phyloP scores from a whole-genome alignment of 2,329 filamentous ascomycete species.

The Westerdykella ornata region DNA sequence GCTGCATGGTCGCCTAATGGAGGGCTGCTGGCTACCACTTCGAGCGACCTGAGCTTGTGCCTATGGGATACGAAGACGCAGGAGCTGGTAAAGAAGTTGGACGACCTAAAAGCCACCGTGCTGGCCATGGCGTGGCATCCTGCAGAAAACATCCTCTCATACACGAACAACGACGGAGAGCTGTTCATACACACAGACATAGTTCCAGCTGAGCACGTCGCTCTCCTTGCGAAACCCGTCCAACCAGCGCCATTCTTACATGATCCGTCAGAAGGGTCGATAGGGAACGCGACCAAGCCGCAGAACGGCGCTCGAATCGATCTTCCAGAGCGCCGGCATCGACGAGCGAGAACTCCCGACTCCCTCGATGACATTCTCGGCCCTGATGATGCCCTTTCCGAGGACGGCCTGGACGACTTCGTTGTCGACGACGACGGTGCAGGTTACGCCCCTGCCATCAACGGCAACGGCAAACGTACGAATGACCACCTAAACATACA shows the following conservation, averaged over 20 bases:
- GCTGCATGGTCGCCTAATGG: conserved; percentile 93
- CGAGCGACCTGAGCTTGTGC: conserved; percentile 56
- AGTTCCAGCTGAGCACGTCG: conserved; percentile 46
- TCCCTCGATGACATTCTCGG: conserved; percentile 78
- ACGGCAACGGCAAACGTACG: conserved; percentile 57
- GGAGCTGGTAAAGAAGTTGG: conserved; percentile 67
- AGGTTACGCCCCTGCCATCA: conserved; percentile 64
- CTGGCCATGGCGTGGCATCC: conserved; percentile 89
- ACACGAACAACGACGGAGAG: conserved; percentile 87
- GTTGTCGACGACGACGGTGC: conserved; percentile 93
- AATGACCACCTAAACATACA: conserved; percentile 44
- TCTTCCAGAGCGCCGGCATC: conserved; percentile 46
- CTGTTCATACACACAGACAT: conserved; percentile 79
- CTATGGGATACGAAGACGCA: conserved; percentile 91
- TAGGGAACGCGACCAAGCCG: conserved; percentile 55
- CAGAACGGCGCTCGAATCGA: conserved; percentile 52
- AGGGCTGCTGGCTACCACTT: conserved; percentile 65
- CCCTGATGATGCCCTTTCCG: conserved; percentile 45
- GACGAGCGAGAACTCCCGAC: conserved; percentile 57
- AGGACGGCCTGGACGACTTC: conserved; percentile 62
- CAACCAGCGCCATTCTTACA: conserved; percentile 84
- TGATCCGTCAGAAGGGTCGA: conserved; percentile 65
- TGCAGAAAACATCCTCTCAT: conserved; percentile 77
- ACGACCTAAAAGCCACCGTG: conserved; percentile 66
- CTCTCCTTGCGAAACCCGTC: conserved; percentile 46